Evolutionary conservation across 2,329 filamentous ascomycete genomes (phyloP).

Genomic region (Colletotrichum sp.): DNA sequence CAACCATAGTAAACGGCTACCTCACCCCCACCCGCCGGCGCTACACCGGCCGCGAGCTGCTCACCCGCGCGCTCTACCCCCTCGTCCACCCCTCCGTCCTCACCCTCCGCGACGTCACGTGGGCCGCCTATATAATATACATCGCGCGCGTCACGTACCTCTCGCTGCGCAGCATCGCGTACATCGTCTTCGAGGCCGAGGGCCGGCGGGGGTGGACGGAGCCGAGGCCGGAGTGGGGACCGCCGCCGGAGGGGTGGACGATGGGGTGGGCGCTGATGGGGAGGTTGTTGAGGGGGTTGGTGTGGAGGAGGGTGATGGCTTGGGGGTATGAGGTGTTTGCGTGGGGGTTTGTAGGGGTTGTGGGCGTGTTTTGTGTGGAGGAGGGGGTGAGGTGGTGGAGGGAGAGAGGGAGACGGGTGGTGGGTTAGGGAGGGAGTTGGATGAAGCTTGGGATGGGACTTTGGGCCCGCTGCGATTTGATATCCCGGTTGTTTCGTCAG

Average conservation of each 20-base stretch:
- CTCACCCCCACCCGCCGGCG: not conserved
- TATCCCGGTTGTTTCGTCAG: no score
- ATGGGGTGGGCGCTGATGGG: not conserved
- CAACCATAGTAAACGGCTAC: not conserved
- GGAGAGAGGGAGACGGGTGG: no score
- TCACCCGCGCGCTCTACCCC: not conserved
- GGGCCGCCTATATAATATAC: not conserved
- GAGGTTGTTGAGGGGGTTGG: not conserved
- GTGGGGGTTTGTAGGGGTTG: not conserved
- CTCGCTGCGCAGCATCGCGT: not conserved
- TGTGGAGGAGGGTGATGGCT: not conserved
- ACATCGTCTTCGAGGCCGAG: not conserved
- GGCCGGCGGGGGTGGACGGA: not conserved
- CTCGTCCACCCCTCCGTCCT: not conserved
- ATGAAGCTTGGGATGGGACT: rapidly evolving
- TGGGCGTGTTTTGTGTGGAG: not conserved
- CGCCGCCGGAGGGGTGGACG: not conserved
- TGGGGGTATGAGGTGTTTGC: not conserved
- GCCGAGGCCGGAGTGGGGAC: not conserved
- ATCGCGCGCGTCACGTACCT: not conserved
- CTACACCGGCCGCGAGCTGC: not conserved
- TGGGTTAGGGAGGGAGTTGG: not conserved
- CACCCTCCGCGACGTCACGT: not conserved
- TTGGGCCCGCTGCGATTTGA: no score
- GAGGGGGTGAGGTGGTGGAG: not conserved